Percentiles rank a stretch among this genome's conserved stretches.
Conservation (phyloP, 225 moss, liverwort and hornwort genomes). For the Physcomitrellopsis africana region DNA sequence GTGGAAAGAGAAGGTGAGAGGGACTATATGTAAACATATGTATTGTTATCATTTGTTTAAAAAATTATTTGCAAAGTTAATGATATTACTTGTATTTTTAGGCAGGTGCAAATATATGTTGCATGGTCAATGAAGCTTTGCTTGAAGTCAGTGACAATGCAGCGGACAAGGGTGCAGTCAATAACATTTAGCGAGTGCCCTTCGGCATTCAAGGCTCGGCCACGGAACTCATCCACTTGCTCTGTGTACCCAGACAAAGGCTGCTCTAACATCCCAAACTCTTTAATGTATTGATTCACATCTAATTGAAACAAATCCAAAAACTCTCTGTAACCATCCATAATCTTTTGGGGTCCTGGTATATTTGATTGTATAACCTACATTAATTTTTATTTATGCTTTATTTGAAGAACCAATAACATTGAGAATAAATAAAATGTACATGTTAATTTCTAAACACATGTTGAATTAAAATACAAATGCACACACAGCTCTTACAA, state of each 20-base stretch:
- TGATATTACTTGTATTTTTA: slow-evolving; percentile 45
- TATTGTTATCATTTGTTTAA: too few species aligned
- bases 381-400: background rate
- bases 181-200: slow-evolving; percentile 60
- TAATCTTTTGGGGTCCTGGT: slow-evolving; percentile 60
- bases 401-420: too few species aligned
- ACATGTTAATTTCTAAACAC: too few species aligned
- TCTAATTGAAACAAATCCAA: slow-evolving; percentile 66
- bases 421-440: too few species aligned
- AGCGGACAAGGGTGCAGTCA: slow-evolving; percentile 67
- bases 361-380: slow-evolving; percentile 77
- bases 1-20: too few species aligned
- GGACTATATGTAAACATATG: too few species aligned
- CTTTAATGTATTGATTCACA: slow-evolving; percentile 66
- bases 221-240: slow-evolving; percentile 46
- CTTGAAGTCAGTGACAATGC: slow-evolving; percentile 61
- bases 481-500: too few species aligned
- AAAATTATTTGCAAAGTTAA: too few species aligned
- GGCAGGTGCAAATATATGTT: slow-evolving; percentile 41
- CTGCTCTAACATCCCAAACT: slow-evolving; percentile 75
- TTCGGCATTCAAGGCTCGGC: slow-evolving; percentile 59
- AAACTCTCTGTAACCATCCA: slow-evolving; percentile 65
- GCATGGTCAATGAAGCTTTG: slow-evolving; percentile 75
- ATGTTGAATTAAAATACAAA: too few species aligned
- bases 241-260: slow-evolving; percentile 65